phyloP scores from a whole-genome alignment of 495 filamentous ascomycete species.

The Hypoxylon cercidicola region DNA sequence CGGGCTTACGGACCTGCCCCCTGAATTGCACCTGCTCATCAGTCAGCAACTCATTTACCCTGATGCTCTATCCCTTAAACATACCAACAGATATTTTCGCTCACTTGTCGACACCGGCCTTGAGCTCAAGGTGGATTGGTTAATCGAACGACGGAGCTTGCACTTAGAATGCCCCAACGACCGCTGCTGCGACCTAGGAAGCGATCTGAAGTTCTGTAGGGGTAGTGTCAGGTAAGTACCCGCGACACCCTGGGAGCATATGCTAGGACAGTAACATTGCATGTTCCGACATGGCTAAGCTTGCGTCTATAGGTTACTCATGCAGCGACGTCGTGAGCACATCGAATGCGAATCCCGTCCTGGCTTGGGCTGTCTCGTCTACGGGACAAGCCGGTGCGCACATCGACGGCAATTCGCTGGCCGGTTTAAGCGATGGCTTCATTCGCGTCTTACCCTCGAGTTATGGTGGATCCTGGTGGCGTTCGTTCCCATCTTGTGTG shows the following conservation, averaged over 20 bases:
- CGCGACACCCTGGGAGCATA: background rate
- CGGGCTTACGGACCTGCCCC: conserved; percentile 55
- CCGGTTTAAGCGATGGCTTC: conserved; percentile 51
- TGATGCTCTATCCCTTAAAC: conserved; percentile 69
- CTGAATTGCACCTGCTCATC: conserved; percentile 70
- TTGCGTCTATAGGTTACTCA: conserved; percentile 52
- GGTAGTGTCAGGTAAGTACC: conserved; percentile 60
- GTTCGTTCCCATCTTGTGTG: conserved; percentile 41
- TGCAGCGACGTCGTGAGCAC: conserved; percentile 64
- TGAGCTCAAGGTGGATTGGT: conserved; percentile 72
- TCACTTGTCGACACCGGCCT: conserved; percentile 72
- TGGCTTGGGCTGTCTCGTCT: conserved; percentile 63
- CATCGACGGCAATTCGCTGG: conserved; percentile 47
- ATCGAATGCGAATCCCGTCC: conserved; percentile 63
- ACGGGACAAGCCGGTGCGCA: conserved; percentile 56
- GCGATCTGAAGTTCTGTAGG: conserved; percentile 62
- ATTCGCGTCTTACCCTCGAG: conserved; percentile 45
- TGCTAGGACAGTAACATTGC: background rate
- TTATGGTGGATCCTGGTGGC: conserved; percentile 49
- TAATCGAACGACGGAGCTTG: conserved; percentile 65
- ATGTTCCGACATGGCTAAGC: conserved; percentile 9
- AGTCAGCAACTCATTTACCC: conserved; percentile 64
- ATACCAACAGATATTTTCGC: conserved; percentile 71
- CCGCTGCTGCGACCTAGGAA: conserved; percentile 60
- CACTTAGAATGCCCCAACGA: conserved; percentile 63